Evolutionary conservation across 176 grass and related monocot species (phyloP), one percentile per base, ranked within the genome.

Genomic region (Luzula sylvatica): DNA sequence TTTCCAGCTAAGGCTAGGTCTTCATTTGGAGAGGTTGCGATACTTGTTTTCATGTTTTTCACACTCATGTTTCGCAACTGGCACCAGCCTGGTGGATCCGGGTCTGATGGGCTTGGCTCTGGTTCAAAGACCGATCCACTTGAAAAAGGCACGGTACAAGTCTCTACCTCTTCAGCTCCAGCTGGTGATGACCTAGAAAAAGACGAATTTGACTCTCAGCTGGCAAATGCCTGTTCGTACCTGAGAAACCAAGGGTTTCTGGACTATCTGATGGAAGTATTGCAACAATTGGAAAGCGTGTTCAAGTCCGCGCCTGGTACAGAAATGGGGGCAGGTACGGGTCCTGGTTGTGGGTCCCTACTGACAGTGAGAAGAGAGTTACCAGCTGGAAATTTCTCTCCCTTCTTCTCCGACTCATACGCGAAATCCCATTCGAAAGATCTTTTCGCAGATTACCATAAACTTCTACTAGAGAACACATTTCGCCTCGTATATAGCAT

Each of bases 21-120:
- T 46, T 61, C 73, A 61, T 88, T 95, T 71, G 83, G 90, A 18
- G 90, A 95, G 77, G 83, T 88, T 55, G 70, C 64, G 7, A 95
- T 95, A 54, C 90, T 95, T 71, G 68, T 95, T 74, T 95, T 95
- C 74, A 95, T 95, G 90, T 95, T 88, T 50, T 88, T 95, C 67
- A 95, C 90, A 20, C 71, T 95, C 24, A 95, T 95, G 90, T 84
- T 95, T 52, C 90, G 90, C 65, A 95, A 88, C 32, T 95, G 90
- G 90, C 90, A 95, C 73, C 90, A 88, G 44, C 90, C 90, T 76
- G 83, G 90, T 12, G 42, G 80, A 52, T 81, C 87, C 53, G 56
- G 59, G 62, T 76, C 80, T 60, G 77, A 89, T 41, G 28, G 66
- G 55, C 74, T 78, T 53, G 47, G 55, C 70, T 76, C 80, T 50